Evolutionary conservation across 257 asterid genomes (phyloP), one percentile per base, ranked within the genome.

Genomic region (Ehretia macrophylla): DNA sequence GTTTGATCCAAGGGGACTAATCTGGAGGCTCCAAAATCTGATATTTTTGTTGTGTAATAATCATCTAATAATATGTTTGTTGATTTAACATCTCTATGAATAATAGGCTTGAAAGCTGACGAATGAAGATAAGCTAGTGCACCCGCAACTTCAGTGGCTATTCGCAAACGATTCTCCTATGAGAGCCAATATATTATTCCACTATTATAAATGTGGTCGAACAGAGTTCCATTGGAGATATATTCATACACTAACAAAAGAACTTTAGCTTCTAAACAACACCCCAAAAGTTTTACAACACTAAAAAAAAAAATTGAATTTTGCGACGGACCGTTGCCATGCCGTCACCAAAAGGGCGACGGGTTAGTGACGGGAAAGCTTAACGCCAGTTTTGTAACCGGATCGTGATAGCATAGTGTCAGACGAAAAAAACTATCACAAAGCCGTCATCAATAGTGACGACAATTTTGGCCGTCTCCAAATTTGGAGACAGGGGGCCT

Each of bases 1-100:
- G 76, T 80, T 40, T 85, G 85, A 73, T 88, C 96, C 37, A 88
- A 18, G 0, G 84, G 74, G 0, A 88, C 69, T 12, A 72, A 52
- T 32, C 95, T 85, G 0, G 97, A 88, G 0, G 97, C 97, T 14
- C 97, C 97, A 21, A 88, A 88, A 63, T 88, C 94, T 0, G 95
- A 63, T 4, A 88, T 85, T 59, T 85, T 88, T 0, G 95, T 84
- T 0, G 70, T 78, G 73, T 76, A 81, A 14, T 62, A 18, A 0
- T 81, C 83, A 14, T 88, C 97, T 0, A 88, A 22, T 23, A 88
- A 59, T 52, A 88, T 83, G 55, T 88, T 88, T 10, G 94, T 79
- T 0, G 94, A 88, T 27, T 88, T 88, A 1, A 88, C 95, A 48
- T 88, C 95, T 55, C 94, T 64, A 39, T 85, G 96, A 13, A 88